These are phyloP conservation scores for Hanseniaspora uvarum DNA, from an alignment of 1,139 yeast species.

Conservation along the genomic window DNA sequence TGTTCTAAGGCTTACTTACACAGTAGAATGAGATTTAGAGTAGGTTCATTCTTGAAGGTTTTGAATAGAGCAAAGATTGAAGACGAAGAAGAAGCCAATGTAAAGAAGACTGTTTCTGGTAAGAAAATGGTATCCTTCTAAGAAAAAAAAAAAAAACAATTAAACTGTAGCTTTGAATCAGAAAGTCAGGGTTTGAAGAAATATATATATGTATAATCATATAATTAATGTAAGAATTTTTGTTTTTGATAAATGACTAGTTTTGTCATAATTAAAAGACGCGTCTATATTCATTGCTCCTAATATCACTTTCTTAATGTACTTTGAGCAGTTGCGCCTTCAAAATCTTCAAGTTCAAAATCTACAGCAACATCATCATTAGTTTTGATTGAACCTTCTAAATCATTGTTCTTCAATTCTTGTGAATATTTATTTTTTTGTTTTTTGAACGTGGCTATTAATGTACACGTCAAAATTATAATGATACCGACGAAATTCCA, in stretches of 20 bases:
- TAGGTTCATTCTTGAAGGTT: slow-evolving; percentile 84
- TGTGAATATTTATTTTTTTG: slow-evolving; percentile 6
- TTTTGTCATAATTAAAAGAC: too few species aligned
- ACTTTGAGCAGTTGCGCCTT: neutral
- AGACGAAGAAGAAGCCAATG: slow-evolving; percentile 39
- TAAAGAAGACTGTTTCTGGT: slow-evolving; percentile 35
- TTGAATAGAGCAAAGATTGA: slow-evolving; percentile 96
- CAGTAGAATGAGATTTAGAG: slow-evolving; percentile 94
- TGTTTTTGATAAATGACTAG: too few species aligned
- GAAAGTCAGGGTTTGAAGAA: too few species aligned
- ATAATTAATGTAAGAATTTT: too few species aligned
- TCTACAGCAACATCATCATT: neutral
- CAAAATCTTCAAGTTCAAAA: slow-evolving; percentile 8
- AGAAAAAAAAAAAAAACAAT: neutral
- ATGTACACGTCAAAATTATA: slow-evolving; percentile 39
- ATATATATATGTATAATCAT: slow-evolving; percentile 2
- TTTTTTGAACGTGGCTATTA: slow-evolving; percentile 7
- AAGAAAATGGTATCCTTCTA: slow-evolving; percentile 28
- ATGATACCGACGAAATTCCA: slow-evolving; percentile 61
- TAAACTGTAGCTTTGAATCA: too few species aligned
- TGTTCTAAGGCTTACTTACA: slow-evolving; percentile 98
- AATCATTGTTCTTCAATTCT: neutral
- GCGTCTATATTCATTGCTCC: too few species aligned
- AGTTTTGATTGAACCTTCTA: neutral
- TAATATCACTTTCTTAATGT: neutral